Base-by-base conservation (phyloP, 1,139 yeast genomes). In the Casaregolazyma suthepensis region DNA sequence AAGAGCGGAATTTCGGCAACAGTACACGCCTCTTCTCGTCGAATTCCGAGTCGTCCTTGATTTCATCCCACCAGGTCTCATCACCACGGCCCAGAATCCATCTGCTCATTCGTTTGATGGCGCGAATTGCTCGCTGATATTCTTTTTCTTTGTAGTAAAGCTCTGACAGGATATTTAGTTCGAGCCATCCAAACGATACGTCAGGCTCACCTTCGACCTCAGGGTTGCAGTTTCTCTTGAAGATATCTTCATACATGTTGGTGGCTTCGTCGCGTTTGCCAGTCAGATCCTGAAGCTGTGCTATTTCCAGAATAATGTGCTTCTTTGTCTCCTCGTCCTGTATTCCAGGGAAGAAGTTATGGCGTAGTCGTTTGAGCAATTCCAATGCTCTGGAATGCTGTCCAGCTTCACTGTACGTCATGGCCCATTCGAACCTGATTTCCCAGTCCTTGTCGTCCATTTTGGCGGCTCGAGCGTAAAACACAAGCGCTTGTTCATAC, bases 41-140 rank as follows among this genome's bases (percentile, higher is more conserved):
- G 68, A 85, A 93, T 67, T 93, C 99, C 0, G 87, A 73, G 67
- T 93, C 99, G 58, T 83, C 84, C 12, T 75, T 74, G 12, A 72
- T 70, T 35, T 85, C 90, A 60, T 87, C 89, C 99, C 99, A 93
- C 76, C 85, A 89, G 0, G 75, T 73, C 67, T 93, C 96, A 22
- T 72, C 73, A 35, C 74, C 79, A 60, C 99, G 77, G 10, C 76
- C 76, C 59, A 87, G 90, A 17, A 91, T 78, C 94, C 96, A 90
- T 54, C 99, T 75, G 0, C 96, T 80, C 12, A 88, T 86, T 38
- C 78, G 72, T 62, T 87, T 86, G 48, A 89, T 78, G 0, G 82
- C 76, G 53, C 76, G 78, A 19, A 90, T 77, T 1, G 93, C 94
- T 15, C 79, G 73, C 5, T 69, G 63, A 78, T 83, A 87, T 9